Evolutionary conservation across 352 stramenopile genomes (phyloP).

Genomic region (Globisporangium camurandrum): DNA sequence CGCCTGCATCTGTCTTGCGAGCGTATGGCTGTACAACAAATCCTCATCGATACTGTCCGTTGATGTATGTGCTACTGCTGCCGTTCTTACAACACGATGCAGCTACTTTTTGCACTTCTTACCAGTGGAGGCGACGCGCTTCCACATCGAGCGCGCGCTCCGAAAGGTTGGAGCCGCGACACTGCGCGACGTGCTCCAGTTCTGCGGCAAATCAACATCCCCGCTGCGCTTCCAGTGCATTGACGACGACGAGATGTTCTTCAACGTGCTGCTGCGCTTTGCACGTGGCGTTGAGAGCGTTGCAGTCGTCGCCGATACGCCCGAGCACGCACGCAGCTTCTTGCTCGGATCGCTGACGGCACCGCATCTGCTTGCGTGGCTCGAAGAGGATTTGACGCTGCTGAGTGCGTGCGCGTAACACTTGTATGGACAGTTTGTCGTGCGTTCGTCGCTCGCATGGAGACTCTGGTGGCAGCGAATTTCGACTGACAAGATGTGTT

Average conservation of each 20-base stretch:
- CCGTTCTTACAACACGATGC: neutral
- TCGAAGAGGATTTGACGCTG: slow-evolving; percentile 45
- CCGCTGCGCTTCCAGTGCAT: slow-evolving; percentile 25
- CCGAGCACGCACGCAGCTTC: slow-evolving; percentile 7
- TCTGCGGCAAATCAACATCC: slow-evolving; percentile 13
- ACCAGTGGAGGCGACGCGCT: slow-evolving; percentile 25
- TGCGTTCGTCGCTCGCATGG: neutral
- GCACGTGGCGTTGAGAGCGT: slow-evolving; percentile 32
- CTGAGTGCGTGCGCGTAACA: slow-evolving; percentile 27
- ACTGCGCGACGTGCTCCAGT: slow-evolving; percentile 28
- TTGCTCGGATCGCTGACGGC: slow-evolving; percentile 35
- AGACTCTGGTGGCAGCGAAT: neutral
- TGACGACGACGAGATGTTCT: slow-evolving; percentile 39
- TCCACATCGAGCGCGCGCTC: slow-evolving; percentile 31
- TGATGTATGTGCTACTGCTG: neutral
- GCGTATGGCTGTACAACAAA: neutral
- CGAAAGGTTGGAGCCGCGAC: slow-evolving; percentile 20
- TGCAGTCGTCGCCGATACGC: slow-evolving; percentile 27
- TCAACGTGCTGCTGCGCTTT: slow-evolving; percentile 46
- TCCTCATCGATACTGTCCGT: neutral
- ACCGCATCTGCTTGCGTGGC: slow-evolving; percentile 42
- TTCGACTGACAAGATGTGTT: no score
- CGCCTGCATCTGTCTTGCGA: neutral
- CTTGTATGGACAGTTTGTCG: neutral
- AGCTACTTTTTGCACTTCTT: slow-evolving; percentile 32